Evolutionary conservation across 805 yeast genomes (phyloP).

Genomic region (Isabelozyma rhagii): DNA sequence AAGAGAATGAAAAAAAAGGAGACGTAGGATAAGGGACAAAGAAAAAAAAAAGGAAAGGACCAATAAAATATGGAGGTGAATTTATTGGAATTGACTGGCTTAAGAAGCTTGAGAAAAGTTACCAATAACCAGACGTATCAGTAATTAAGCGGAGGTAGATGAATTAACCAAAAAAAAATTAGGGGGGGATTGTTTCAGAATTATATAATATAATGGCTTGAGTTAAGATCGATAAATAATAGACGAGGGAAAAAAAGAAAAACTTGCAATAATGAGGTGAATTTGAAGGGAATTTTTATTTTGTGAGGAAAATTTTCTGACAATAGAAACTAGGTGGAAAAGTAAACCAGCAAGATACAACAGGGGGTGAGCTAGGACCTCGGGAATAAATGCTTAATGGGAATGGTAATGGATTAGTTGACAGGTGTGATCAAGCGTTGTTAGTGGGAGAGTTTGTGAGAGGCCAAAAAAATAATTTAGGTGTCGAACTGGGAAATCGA

Average conservation of each 20-base stretch:
- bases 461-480: neutral
- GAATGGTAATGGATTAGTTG: neutral
- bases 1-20: neutral
- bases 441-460: neutral
- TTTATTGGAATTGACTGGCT: no score
- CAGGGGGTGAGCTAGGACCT: neutral
- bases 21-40: neutral
- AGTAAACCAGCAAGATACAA: neutral
- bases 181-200: neutral
- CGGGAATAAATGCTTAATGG: neutral
- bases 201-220: neutral
- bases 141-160: no score
- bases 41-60: no score
- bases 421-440: neutral
- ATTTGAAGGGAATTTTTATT: neutral
- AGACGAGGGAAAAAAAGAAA: neutral
- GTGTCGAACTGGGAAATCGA: neutral
- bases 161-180: no score
- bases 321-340: neutral
- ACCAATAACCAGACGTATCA: no score
- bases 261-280: neutral
- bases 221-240: neutral
- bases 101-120: no score
- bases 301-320: neutral
- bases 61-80: no score